Base-by-base conservation (phyloP, 352 stramenopile genomes). In the Globisporangium ultimum region DNA sequence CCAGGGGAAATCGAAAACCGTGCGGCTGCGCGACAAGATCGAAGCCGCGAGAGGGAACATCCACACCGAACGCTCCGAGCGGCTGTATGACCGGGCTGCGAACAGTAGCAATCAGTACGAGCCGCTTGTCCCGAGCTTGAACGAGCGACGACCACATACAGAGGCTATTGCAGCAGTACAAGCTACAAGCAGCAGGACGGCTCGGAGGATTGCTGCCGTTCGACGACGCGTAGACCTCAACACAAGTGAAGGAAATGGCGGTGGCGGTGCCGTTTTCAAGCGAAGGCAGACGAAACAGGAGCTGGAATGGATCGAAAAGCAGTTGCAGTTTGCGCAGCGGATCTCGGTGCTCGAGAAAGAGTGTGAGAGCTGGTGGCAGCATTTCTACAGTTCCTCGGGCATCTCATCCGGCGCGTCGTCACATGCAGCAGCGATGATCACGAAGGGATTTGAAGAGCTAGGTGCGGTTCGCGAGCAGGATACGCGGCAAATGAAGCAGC, bases 271-370 rank as follows among this genome's bases (percentile, higher is more conserved):
- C 1, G 40, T 18, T 20, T 28, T 21, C 34, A 57, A 55, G 20
- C 65, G 65, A 2, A 61, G 71, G 11, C 63, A 80, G 52, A 67
- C 64, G 1, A 80, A 71, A 15, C 45, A 67, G 1, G 78, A 88
- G 22, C 53, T 71, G 2, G 76, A 85, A 59, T 89, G 80, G 78
- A 52, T 84, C 18, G 80, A 91, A 57, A 91, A 84, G 58, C 76
- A 89, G 53, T 43, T 74, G 3, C 77, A 81, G 63, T 85, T 84
- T 40, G 67, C 47, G 0, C 59, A 72, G 38, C 70, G 81, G 0
- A 59, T 64, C 9, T 50, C 53, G 1, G 54, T 73, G 20, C 24
- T 91, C 17, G 81, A 91, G 58, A 87, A 78, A 36, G 78, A 91
- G 32, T 80, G 68, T n/a, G 28, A 34, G 15, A 51, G 52, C 21